Base-by-base conservation (phyloP, 2,329 filamentous ascomycete genomes). In the Colletotrichum sojae region DNA sequence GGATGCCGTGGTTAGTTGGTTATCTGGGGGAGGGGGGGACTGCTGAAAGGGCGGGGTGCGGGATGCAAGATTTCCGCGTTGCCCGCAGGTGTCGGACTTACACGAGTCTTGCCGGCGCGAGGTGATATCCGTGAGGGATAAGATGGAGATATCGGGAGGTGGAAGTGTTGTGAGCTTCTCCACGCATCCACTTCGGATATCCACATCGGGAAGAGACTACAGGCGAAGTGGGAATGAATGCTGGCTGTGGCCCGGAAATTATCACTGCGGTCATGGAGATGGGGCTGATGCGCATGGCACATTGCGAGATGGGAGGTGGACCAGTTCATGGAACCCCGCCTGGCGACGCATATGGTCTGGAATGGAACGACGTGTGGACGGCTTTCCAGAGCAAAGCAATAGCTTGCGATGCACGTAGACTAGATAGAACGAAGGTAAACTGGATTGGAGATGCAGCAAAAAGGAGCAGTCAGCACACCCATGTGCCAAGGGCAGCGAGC, bases 381-480 rank as follows among this genome's bases (percentile, higher is more conserved):
- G 40, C 48, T 43, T 40, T 13, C 60, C 12, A n/a, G 40, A n/a
- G 39, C 39, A 45, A 57, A n/a, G n/a, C n/a, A n/a, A n/a, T n/a
- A n/a, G n/a, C n/a, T n/a, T n/a, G n/a, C n/a, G n/a, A n/a, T 25
- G 22, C 22, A 25, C 22, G 22, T 25, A 25, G 22, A 25, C 22
- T 25, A 4, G 22, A 25, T 22, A 63, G 61, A 48, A 52, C 39
- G 36, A 18, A 25, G 3, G 22, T 25, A 5, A 5, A 25, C 31
- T 36, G 31, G 31, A 36, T 10, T 12, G 31, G 10, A 12, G 31
- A 36, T 36, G 31, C 31, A 36, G 31, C 31, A 36, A 12, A 8
- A 36, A 36, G 31, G 1, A 31, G 55, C 55, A 18, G 66, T 56
- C 55, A 69, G 61, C 66, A 69, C 66, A 60, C 66, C 62, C 60